phyloP scores from a whole-genome alignment of 148 eudicot species.

The Heliosperma pusillum region DNA sequence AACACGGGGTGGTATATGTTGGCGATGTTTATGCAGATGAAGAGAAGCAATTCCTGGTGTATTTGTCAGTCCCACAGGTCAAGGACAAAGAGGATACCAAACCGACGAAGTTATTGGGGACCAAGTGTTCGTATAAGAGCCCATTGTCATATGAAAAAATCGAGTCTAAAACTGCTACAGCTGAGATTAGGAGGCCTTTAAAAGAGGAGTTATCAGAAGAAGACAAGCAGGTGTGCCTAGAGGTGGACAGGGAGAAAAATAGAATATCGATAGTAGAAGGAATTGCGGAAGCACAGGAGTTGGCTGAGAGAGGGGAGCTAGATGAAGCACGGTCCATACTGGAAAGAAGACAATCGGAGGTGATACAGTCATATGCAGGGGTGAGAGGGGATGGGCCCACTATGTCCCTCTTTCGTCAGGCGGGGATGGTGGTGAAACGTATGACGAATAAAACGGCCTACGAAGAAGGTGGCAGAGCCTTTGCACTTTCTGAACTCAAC shows the following conservation, averaged over 20 bases:
- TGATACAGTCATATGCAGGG: slow-evolving; percentile 26
- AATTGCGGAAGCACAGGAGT: slow-evolving; percentile 31
- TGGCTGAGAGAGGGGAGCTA: slow-evolving; percentile 41
- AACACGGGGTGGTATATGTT: slow-evolving; percentile 13
- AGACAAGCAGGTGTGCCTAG: slow-evolving; percentile 25
- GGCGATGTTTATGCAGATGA: slow-evolving; percentile 35
- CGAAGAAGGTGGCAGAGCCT: slow-evolving; percentile 31
- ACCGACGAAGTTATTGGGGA: slow-evolving; percentile 15
- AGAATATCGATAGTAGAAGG: slow-evolving; percentile 30
- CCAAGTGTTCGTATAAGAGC: slow-evolving; percentile 27
- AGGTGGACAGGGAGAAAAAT: slow-evolving; percentile 43
- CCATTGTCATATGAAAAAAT: slow-evolving; percentile 19
- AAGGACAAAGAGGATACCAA: not conserved
- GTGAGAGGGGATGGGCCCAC: slow-evolving; percentile 15
- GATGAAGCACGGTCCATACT: slow-evolving; percentile 22
- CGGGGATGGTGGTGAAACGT: not conserved
- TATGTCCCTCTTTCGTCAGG: not conserved
- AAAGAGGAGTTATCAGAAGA: slow-evolving; percentile 11
- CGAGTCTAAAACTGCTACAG: slow-evolving; percentile 2
- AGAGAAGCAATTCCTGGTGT: slow-evolving; percentile 31
- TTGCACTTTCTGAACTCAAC: slow-evolving; percentile 24
- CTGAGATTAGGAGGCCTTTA: slow-evolving; percentile 32
- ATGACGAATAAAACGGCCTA: not conserved
- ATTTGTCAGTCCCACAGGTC: slow-evolving; percentile 17
- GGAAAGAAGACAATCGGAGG: slow-evolving; percentile 9